Base-by-base conservation (phyloP, 2,329 filamentous ascomycete genomes). In the Trichoderma polysporum region DNA sequence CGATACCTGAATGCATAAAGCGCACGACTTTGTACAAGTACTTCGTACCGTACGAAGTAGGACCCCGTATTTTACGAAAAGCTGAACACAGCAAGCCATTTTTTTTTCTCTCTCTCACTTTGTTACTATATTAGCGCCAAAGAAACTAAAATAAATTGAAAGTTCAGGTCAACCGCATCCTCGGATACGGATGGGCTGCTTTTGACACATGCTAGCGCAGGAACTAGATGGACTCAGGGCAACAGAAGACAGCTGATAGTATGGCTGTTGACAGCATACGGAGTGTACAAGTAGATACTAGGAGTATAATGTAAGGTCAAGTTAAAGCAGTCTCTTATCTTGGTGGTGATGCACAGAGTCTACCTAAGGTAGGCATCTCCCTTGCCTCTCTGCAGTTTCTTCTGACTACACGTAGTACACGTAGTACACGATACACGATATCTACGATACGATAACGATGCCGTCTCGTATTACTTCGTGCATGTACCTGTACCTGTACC, bases 1-100 rank as follows among this genome's bases (percentile, higher is more conserved):
- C 65, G 65, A 62, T 67, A 62, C 31, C 37, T 67, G 57, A 60
- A 67, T 67, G 33, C 45, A 47, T 5, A 37, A 37, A 10, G 29
- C 9, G 29, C 22, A 33, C 35, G 29, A 22, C n/a, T 35, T 15
- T 35, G 35, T 45, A n/a, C 53, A 37, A 10, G 53, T 58, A 25
- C 41, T n/a, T 45, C 13, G 17, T 19, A 47, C 56, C 22, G 31
- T 22, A 12, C 15, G 1, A 19, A 8, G 53, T 19, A 29, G 50
- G 29, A 3, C 7, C 10, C 22, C 22, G 17, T 9, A 5, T 45
- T 19, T 8, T 45, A 45, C 37, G 37, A 17, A 25, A 10, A n/a
- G 25, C 25, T 17, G 12, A 22, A 52, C 27, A 52, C 49, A 52
- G 25, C 49, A 17, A 45, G 41, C 41, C 41, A 29, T 27, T 31